These are phyloP conservation scores for Torulaspora indica DNA, from an alignment of 805 yeast species.

Conservation along the genomic window DNA sequence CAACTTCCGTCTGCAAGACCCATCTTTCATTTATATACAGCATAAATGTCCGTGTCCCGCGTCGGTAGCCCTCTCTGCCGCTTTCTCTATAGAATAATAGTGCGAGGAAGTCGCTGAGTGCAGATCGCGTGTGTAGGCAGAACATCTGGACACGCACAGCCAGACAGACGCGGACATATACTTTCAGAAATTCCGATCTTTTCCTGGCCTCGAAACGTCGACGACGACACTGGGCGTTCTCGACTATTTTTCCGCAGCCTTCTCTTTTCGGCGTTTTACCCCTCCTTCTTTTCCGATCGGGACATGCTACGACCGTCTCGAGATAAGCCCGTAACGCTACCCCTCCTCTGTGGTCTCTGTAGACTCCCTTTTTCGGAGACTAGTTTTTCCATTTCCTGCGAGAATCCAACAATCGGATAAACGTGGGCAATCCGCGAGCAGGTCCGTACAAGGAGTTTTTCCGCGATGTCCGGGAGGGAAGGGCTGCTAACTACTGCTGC, in stretches of 20 bases:
- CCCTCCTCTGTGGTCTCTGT: neutral
- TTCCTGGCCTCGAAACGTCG: neutral
- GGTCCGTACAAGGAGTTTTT: neutral
- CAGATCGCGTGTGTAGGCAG: neutral
- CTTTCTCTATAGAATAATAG: too few relatives aligned
- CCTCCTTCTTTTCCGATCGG: neutral
- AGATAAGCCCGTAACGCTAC: neutral
- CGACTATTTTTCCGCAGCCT: neutral
- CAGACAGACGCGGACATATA: too few relatives aligned
- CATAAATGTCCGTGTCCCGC: too few relatives aligned
- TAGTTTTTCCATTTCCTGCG: too few relatives aligned
- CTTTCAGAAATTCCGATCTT: neutral
- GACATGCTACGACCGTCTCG: too few relatives aligned
- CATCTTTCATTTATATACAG: too few relatives aligned
- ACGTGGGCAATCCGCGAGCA: neutral
- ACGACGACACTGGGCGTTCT: neutral
- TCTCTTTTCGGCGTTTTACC: neutral
- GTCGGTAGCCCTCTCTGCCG: too few relatives aligned
- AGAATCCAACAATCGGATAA: neutral
- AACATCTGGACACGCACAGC: neutral
- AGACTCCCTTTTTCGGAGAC: too few relatives aligned
- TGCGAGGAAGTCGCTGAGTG: neutral
- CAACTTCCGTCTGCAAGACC: too few relatives aligned
- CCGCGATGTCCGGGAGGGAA: neutral
- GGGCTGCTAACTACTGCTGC: too few relatives aligned